A percentile compares a stretch with the other conserved stretches of the same genome.
Conservation (phyloP, 192 early-diverging fungal species). For the Dissophora ornata region DNA sequence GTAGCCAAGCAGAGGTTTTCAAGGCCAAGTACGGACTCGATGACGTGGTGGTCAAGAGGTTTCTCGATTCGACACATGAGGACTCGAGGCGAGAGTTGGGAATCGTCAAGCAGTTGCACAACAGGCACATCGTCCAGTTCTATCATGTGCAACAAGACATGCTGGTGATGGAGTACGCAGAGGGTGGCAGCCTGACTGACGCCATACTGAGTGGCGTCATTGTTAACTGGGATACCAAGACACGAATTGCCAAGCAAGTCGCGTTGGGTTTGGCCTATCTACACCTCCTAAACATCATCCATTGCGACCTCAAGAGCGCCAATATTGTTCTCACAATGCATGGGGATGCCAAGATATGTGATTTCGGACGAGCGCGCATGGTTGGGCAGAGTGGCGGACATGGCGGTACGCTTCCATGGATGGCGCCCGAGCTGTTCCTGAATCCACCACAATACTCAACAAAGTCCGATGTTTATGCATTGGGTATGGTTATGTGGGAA, state of each 20-base stretch:
- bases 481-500: constrained; percentile 41
- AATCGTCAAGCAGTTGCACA: not conserved
- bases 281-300: constrained; percentile 22
- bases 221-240: constrained; percentile 4
- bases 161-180: constrained; percentile 18
- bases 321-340: constrained; percentile 22
- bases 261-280: constrained; percentile 28
- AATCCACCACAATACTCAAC: constrained; percentile 1
- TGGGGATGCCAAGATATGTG: constrained; percentile 19
- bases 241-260: constrained; percentile 3
- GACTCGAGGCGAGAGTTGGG: not conserved
- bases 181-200: constrained; percentile 4
- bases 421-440: constrained; percentile 11
- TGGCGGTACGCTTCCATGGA: constrained; percentile 1
- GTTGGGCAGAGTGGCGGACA: not conserved
- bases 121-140: constrained; percentile 19
- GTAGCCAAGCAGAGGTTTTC: constrained; percentile 2
- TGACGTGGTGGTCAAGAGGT: constrained; percentile 8
- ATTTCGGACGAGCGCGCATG: constrained; percentile 10
- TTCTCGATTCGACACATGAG: not conserved
- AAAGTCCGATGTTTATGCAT: constrained; percentile 37
- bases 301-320: constrained; percentile 35
- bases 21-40: constrained; percentile 5
- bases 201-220: not conserved
- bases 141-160: not conserved